Conservation (phyloP, 129 eudicot genomes). For the Arctium lappa region DNA sequence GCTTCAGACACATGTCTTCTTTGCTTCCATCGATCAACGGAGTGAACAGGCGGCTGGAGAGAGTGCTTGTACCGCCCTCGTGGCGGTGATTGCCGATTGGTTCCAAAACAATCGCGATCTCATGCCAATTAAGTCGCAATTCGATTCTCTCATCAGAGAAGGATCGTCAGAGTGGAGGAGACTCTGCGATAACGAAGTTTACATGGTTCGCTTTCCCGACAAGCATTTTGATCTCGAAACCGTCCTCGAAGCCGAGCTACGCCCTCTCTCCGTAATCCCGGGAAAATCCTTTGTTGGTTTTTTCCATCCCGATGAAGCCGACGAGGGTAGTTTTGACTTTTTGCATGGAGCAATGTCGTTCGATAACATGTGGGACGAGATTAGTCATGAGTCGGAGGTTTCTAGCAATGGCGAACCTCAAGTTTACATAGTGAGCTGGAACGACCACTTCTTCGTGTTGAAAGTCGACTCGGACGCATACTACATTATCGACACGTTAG, state of each 20-base stretch:
- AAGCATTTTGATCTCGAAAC: constrained; percentile 96
- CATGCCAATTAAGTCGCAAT: constrained; percentile 88
- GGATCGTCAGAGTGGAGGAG: constrained; percentile 95
- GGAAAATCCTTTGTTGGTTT: constrained; percentile 84
- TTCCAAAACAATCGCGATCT: constrained; percentile 62
- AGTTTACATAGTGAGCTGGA: constrained; percentile 90
- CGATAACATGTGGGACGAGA: constrained; percentile 92
- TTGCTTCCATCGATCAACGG: constrained; percentile 95
- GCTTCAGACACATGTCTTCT: constrained; percentile 72
- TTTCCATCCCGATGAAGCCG: constrained; percentile 73
- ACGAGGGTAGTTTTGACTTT: constrained; percentile 73
- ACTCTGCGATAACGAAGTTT: constrained; percentile 72
- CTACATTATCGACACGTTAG: constrained; percentile 89
- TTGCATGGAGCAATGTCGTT: constrained; percentile 96
- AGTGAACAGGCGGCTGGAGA: constrained; percentile 96
- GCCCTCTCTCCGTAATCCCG: constrained; percentile 61
- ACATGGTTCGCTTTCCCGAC: constrained; percentile 78
- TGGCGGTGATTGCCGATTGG: constrained; percentile 96
- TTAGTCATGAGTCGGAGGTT: constrained; percentile 39
- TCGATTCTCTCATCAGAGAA: constrained; percentile 83
- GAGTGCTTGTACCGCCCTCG: constrained; percentile 96
- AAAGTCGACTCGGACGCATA: constrained; percentile 78
- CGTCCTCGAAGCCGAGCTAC: constrained; percentile 65
- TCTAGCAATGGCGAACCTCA: constrained; percentile 31
- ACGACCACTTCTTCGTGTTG: constrained; percentile 92